Conservation (phyloP, 2,329 filamentous ascomycete species). For the Colletotrichum sublineola region DNA sequence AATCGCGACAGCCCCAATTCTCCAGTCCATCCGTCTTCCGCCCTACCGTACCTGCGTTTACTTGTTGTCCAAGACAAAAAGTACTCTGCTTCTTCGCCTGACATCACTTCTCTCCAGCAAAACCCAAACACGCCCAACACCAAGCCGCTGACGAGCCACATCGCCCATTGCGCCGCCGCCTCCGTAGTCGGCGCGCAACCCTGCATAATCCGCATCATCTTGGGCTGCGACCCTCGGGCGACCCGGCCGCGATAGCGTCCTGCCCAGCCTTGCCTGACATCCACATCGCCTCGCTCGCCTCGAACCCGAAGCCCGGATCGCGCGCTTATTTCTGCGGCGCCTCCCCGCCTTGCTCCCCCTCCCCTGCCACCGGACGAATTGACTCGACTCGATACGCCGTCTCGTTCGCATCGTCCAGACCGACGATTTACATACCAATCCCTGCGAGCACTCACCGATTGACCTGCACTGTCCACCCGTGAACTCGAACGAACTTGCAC, state of each 20-base stretch:
- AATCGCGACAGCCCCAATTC: background rate
- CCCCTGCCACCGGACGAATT: background rate
- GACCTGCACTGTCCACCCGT: background rate
- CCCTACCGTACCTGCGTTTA: constrained; percentile 1
- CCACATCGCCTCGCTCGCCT: background rate
- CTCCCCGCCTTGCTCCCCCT: background rate
- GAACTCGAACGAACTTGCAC: background rate
- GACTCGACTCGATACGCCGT: background rate
- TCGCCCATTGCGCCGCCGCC: background rate
- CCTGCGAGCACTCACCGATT: background rate
- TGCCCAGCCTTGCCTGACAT: constrained; percentile 12
- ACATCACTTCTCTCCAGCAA: background rate
- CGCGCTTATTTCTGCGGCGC: background rate
- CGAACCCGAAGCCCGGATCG: background rate
- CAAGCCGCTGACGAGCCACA: background rate
- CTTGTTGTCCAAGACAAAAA: background rate
- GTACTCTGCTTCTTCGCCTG: background rate
- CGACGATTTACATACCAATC: background rate
- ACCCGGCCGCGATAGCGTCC: constrained; percentile 3
- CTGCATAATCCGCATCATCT: background rate
- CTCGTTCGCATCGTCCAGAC: background rate
- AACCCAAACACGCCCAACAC: constrained; percentile 1
- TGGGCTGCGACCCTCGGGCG: constrained; percentile 9
- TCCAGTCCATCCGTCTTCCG: background rate
- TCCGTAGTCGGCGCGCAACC: background rate